These are phyloP conservation scores for Ascochyta lentis DNA, from an alignment of 2,329 filamentous ascomycete species.

Conservation along the genomic window DNA sequence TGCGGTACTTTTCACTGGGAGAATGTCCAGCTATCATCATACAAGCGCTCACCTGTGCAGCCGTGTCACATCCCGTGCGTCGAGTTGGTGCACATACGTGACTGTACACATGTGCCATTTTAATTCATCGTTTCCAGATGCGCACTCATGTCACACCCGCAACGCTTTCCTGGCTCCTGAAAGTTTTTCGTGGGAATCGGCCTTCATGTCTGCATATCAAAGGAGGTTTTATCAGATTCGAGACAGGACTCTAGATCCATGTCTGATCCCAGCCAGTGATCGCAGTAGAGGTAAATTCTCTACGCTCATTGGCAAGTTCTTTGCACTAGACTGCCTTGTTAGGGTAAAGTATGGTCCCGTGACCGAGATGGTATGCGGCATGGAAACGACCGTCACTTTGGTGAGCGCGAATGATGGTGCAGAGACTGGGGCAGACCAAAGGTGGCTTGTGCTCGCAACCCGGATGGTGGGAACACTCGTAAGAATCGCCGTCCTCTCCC, in stretches of 20 bases:
- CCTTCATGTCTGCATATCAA: not conserved
- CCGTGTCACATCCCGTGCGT: constrained; percentile 1
- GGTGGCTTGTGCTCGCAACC: constrained; percentile 38
- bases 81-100: not conserved
- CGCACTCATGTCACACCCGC: not conserved
- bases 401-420: constrained; percentile 39
- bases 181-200: not conserved
- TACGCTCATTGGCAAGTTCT: constrained; percentile 34
- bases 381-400: constrained; percentile 31
- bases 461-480: constrained; percentile 36
- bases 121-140: not conserved
- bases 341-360: constrained; percentile 37
- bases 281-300: constrained; percentile 16
- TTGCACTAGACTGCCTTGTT: constrained; percentile 22
- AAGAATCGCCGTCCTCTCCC: constrained; percentile 25
- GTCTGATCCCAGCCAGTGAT: constrained; percentile 35
- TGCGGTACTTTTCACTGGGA: not conserved
- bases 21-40: not conserved
- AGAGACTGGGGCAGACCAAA: constrained; percentile 32
- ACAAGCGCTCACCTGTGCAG: not conserved
- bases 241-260: constrained; percentile 22
- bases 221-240: not conserved
- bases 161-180: not conserved
- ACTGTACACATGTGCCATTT: not conserved
- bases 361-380: constrained; percentile 37